These are phyloP conservation scores for Boletus smithii DNA, from an alignment of 1,284 basidiomycete species.

Conservation along the genomic window DNA sequence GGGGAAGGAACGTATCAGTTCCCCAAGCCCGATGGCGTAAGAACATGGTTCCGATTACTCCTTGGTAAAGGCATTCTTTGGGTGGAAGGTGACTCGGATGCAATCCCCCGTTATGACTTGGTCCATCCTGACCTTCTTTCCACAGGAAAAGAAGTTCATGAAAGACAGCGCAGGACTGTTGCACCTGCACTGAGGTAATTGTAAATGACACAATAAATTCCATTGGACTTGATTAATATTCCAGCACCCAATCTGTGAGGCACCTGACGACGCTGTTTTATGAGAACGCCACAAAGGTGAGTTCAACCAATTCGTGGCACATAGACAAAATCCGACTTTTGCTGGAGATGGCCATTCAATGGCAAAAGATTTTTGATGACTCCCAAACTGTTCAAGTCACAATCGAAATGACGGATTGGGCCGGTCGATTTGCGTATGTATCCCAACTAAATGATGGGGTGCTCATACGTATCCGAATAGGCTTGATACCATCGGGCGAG, in stretches of 20 bases:
- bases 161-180: constrained; percentile 47
- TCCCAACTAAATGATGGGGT: background rate
- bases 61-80: constrained; percentile 61
- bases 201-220: background rate
- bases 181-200: constrained; percentile 53
- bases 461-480: constrained; percentile 32
- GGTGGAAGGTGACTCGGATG: constrained; percentile 47
- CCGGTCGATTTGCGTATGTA: constrained; percentile 54
- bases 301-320: constrained; percentile 10
- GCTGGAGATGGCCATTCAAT: constrained; percentile 42
- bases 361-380: constrained; percentile 44
- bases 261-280: constrained; percentile 48
- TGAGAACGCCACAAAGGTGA: constrained; percentile 43
- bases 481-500: constrained; percentile 52
- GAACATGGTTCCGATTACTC: constrained; percentile 56
- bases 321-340: background rate
- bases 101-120: background rate
- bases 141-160: constrained; percentile 51
- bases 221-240: constrained; percentile 4
- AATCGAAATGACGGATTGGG: constrained; percentile 56
- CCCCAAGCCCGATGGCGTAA: constrained; percentile 56
- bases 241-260: constrained; percentile 50
- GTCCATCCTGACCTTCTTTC: constrained; percentile 1
- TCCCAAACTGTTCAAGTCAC: constrained; percentile 34
- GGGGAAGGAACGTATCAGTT: constrained; percentile 51